Evolutionary conservation across 345 rosid genomes (phyloP).

Genomic region (Draba incana): DNA sequence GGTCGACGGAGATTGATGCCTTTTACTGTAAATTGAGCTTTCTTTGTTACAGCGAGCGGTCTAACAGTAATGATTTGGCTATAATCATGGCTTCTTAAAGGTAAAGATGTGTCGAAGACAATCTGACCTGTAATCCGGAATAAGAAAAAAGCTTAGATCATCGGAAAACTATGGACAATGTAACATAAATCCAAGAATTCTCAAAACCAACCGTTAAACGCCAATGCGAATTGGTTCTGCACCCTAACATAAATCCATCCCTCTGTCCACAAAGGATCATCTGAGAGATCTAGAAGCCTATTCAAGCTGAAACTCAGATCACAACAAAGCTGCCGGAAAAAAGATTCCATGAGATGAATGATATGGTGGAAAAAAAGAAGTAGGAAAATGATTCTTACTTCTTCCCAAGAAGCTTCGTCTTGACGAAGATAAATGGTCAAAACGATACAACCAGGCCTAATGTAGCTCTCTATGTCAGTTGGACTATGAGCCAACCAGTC

Average conservation of each 20-base stretch:
- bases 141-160: slow-evolving; percentile 28
- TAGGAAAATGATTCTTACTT: slow-evolving; percentile 55
- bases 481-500: slow-evolving; percentile 97
- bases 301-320: slow-evolving; percentile 76
- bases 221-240: slow-evolving; percentile 84
- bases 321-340: slow-evolving; percentile 57
- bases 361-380: slow-evolving; percentile 7
- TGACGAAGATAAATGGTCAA: slow-evolving; percentile 88
- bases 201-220: slow-evolving; percentile 64
- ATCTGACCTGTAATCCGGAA: slow-evolving; percentile 70
- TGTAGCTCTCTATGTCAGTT: slow-evolving; percentile 98
- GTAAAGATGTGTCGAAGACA: slow-evolving; percentile 71
- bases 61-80: slow-evolving; percentile 67
- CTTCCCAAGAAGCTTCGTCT: slow-evolving; percentile 85
- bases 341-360: slow-evolving; percentile 36
- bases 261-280: slow-evolving; percentile 79
- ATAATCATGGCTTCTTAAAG: slow-evolving; percentile 57
- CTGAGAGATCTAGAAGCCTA: slow-evolving; percentile 76
- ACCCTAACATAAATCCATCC: slow-evolving; percentile 86
- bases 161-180: slow-evolving; percentile 9
- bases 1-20: slow-evolving; percentile 77
- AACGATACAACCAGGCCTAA: slow-evolving; percentile 94
- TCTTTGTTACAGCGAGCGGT: slow-evolving; percentile 76
- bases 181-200: slow-evolving; percentile 3
- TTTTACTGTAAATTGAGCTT: slow-evolving; percentile 67